Conservation (phyloP, 768 basidiomycete genomes). For the Macrolepiota dolichaula region DNA sequence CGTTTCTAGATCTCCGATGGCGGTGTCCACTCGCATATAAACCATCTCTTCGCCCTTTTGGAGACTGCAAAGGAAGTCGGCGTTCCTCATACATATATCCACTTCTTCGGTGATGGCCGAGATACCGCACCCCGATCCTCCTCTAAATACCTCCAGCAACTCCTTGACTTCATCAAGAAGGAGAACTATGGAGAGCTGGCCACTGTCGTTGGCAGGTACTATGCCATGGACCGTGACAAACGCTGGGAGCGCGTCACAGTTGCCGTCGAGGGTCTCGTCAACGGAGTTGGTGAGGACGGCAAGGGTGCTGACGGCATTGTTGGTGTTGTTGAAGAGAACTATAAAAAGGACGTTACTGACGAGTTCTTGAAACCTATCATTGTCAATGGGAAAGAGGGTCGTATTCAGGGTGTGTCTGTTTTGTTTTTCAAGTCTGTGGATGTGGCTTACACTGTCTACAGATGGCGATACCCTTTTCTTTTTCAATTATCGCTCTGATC, state of each 20-base stretch:
- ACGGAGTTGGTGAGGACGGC: constrained; percentile 58
- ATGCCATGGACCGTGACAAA: constrained; percentile 97
- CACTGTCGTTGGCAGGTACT: constrained; percentile 88
- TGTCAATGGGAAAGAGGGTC: constrained; percentile 71
- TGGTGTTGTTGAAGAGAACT: constrained; percentile 68
- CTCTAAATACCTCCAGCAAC: constrained; percentile 69
- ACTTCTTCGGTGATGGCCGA: constrained; percentile 94
- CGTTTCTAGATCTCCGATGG: constrained; percentile 78
- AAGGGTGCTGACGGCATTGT: constrained; percentile 55
- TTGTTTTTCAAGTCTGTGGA: not conserved
- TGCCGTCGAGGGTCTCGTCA: constrained; percentile 81
- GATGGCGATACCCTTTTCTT: constrained; percentile 89
- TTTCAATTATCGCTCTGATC: constrained; percentile 97
- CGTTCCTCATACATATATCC: constrained; percentile 84
- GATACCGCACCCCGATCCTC: constrained; percentile 90
- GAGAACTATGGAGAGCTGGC: constrained; percentile 79
- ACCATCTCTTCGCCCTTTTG: constrained; percentile 85
- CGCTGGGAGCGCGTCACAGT: constrained; percentile 93
- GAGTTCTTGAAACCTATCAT: constrained; percentile 97
- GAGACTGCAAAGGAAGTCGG: constrained; percentile 85
- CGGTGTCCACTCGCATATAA: constrained; percentile 95
- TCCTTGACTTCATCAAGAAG: constrained; percentile 74
- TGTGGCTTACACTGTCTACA: constrained; percentile 24
- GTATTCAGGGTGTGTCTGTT: constrained; percentile 65
- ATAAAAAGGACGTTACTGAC: constrained; percentile 84